Evolutionary conservation across 768 basidiomycete species (phyloP).

Genomic region (Calocybe cyanea): DNA sequence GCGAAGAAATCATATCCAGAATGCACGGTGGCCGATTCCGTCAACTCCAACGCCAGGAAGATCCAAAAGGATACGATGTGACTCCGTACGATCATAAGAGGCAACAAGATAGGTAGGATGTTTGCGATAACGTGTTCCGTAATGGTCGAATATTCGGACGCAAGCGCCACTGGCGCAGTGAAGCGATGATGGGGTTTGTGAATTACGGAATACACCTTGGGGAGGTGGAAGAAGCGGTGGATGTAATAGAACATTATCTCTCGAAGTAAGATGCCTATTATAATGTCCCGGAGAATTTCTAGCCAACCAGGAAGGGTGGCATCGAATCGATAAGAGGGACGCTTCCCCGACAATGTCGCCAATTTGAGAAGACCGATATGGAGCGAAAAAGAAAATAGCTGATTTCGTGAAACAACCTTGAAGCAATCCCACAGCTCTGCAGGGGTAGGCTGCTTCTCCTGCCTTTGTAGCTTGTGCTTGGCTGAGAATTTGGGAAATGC

Average conservation of each 20-base stretch:
- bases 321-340: constrained; percentile 18
- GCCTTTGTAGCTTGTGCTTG: constrained; percentile 23
- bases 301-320: constrained; percentile 13
- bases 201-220: constrained; percentile 20
- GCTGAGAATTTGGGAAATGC: constrained; percentile 20
- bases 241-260: constrained; percentile 28
- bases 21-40: constrained; percentile 26
- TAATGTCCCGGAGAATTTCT: constrained; percentile 19
- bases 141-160: constrained; percentile 23
- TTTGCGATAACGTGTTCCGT: constrained; percentile 26
- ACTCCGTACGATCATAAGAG: constrained; percentile 20
- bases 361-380: constrained; percentile 16
- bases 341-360: neutral
- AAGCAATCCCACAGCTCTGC: constrained; percentile 23
- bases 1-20: constrained; percentile 25
- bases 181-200: constrained; percentile 29
- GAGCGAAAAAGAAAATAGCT: constrained; percentile 18
- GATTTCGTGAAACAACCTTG: constrained; percentile 20
- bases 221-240: constrained; percentile 25
- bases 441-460: constrained; percentile 21
- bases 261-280: constrained; percentile 19
- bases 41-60: constrained; percentile 21
- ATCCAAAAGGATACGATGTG: constrained; percentile 26
- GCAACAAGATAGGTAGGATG: constrained; percentile 23
- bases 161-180: constrained; percentile 27